phyloP scores from a whole-genome alignment of 306 rosid genomes.

The Dalbergia oliveri region DNA sequence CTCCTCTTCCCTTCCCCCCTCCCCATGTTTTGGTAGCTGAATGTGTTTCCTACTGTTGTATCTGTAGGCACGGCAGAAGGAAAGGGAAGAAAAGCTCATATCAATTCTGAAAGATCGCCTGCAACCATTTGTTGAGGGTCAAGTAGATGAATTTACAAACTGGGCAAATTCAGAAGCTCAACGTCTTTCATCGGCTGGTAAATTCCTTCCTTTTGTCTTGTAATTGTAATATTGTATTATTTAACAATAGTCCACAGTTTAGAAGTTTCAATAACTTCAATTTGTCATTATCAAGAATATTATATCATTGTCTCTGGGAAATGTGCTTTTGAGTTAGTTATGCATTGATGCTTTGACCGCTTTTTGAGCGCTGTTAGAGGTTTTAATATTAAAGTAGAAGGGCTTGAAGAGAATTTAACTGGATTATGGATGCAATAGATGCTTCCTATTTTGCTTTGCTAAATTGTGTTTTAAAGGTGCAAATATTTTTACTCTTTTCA shows the following conservation, averaged over 20 bases:
- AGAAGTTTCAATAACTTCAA: conserved; percentile 28
- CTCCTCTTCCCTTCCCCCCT: not conserved
- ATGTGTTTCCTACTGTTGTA: conserved; percentile 37
- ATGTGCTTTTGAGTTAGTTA: not conserved
- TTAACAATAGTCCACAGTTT: not conserved
- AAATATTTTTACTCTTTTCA: conserved; percentile 3
- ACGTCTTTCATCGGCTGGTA: conserved; percentile 83
- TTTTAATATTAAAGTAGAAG: not conserved
- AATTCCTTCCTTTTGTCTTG: conserved; percentile 33
- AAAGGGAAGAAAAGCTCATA: conserved; percentile 80
- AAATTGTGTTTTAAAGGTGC: not conserved
- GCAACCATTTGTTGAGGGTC: conserved; percentile 78
- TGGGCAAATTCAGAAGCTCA: conserved; percentile 84
- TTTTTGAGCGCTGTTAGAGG: not conserved
- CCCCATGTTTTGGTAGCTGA: conserved; percentile 39
- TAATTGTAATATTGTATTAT: conserved; percentile 12
- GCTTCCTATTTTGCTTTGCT: not conserved
- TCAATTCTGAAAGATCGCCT: conserved; percentile 66
- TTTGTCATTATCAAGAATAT: conserved; percentile 19
- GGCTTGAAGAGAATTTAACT: not conserved
- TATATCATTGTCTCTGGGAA: conserved; percentile 19
- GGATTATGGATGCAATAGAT: not conserved
- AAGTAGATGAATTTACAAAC: conserved; percentile 67
- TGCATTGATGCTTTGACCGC: not conserved
- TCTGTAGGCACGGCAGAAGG: conserved; percentile 75